Evolutionary conservation across 345 rosid genomes (phyloP), one percentile per base, ranked within the genome.

Genomic region (Turritis glabra): DNA sequence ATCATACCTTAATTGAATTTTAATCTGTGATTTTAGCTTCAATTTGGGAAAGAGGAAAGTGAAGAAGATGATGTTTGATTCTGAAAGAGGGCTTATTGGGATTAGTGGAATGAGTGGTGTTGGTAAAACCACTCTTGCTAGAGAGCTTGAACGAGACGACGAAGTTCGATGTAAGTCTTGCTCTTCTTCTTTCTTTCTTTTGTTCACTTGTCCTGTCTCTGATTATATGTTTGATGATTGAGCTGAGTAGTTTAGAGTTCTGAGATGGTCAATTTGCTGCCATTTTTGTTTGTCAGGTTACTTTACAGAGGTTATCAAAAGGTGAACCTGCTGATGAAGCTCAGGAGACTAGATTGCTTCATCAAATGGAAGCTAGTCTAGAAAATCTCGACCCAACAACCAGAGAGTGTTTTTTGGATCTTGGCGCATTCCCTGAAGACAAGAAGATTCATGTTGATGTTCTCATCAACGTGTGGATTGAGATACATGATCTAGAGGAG

Each of bases 351-450:
- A 80, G 84, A 69, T 70, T 94, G 78, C 82, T 88, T 23, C 82
- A 85, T 67, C 83, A 90, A 25, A 90, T 94, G 97, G 89, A 88
- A n/a, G 78, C 90, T 46, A 90, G 98, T 52, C 72, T 85, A 4
- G 75, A 79, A 0, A 75, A 84, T 77, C 87, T 91, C 82, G 67
- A 80, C 15, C 37, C 23, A 23, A 87, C 61, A 62, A 87, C 86
- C 8, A 82, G 26, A 66, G 95, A 89, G 46, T 91, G 97, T 79
- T 91, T 91, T 91, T 57, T 90, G 85, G 99, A 95, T 77, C 66
- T 95, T 84, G 97, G 97, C 9, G 82, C 96, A n/a, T 92, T 95
- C 79, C 96, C 98, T 30, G 99, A 95, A 89, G 99, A 90, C 84
- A 88, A 71, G 72, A 92, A 85, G 80, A 95, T 95, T 64, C 93